A percentile compares a stretch with the other conserved stretches of the same genome.
Conservation (phyloP, 2,329 filamentous ascomycete species). For the Magnaporthiopsis incrustans region DNA sequence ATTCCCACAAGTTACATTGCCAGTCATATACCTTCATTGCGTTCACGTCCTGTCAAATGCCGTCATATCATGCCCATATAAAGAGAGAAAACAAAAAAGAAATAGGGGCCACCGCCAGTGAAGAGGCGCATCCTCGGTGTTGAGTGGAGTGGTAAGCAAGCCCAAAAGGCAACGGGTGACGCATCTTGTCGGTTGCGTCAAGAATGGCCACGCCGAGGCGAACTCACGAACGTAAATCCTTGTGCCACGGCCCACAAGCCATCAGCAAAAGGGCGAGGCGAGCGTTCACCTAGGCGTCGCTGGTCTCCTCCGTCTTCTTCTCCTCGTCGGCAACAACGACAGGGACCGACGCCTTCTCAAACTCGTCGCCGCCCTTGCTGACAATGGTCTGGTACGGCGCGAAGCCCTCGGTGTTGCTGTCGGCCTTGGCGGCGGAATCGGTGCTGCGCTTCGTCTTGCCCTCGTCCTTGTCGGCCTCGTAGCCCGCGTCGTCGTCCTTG, state of each 20-base stretch:
- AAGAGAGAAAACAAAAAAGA: background rate
- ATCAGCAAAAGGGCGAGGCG: background rate
- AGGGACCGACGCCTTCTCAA: conserved; percentile 21
- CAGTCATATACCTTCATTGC: background rate
- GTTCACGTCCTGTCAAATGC: background rate
- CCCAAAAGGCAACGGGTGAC: background rate
- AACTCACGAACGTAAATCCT: background rate
- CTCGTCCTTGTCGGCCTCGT: conserved; percentile 9
- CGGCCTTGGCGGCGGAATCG: conserved; percentile 3
- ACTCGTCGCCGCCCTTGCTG: conserved; percentile 22
- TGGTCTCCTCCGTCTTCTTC: background rate
- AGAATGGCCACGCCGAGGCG: too few species aligned
- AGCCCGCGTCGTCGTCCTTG: conserved; percentile 22
- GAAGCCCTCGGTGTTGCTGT: conserved; percentile 13
- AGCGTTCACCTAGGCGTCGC: background rate
- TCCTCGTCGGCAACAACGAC: conserved; percentile 1
- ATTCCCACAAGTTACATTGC: background rate
- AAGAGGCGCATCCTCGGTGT: background rate
- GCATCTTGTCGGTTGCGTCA: background rate
- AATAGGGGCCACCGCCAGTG: background rate
- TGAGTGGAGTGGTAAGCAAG: background rate
- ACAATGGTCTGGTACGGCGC: conserved; percentile 18
- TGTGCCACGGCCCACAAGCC: too few species aligned
- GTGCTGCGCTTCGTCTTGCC: conserved; percentile 16
- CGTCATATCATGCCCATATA: background rate